Evolutionary conservation across 2,329 filamentous ascomycete genomes (phyloP).

Genomic region (Cladosporium colombiae): DNA sequence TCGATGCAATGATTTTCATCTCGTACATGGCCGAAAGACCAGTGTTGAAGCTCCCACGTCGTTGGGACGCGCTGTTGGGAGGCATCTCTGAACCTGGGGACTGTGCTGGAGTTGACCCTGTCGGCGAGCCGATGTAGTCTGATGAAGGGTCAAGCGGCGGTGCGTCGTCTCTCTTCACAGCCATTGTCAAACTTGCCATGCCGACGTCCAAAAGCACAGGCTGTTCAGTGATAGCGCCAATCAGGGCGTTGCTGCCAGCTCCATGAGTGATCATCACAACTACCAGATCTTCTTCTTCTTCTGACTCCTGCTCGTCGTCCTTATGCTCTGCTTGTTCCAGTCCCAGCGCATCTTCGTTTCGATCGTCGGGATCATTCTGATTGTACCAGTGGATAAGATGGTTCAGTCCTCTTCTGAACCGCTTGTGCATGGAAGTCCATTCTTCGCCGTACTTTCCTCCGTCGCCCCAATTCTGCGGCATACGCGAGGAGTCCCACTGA

Average conservation of each 20-base stretch:
- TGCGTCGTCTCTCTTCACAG: constrained; percentile 59
- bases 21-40: constrained; percentile 65
- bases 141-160: constrained; percentile 25
- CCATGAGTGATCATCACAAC: constrained; percentile 90
- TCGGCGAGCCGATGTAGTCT: constrained; percentile 11
- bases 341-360: constrained; percentile 38
- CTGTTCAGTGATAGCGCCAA: constrained; percentile 87
- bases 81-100: constrained; percentile 27
- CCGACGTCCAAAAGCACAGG: constrained; percentile 88
- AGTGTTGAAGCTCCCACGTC: constrained; percentile 44
- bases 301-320: constrained; percentile 49
- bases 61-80: constrained; percentile 33
- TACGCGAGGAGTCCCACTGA: constrained; percentile 90
- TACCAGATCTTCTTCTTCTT: constrained; percentile 71
- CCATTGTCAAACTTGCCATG: constrained; percentile 89
- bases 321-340: constrained; percentile 37
- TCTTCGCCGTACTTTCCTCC: constrained; percentile 89
- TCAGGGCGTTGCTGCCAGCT: constrained; percentile 91
- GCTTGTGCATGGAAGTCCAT: constrained; percentile 92
- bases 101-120: constrained; percentile 21
- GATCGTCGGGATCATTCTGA: constrained; percentile 41
- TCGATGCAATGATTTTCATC: constrained; percentile 71
- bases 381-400: constrained; percentile 82
- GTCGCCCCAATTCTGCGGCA: constrained; percentile 77
- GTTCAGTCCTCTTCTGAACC: constrained; percentile 78